These are phyloP conservation scores for Calonectria pseudoreteaudii DNA, from an alignment of 2,329 filamentous ascomycete species.

Conservation along the genomic window DNA sequence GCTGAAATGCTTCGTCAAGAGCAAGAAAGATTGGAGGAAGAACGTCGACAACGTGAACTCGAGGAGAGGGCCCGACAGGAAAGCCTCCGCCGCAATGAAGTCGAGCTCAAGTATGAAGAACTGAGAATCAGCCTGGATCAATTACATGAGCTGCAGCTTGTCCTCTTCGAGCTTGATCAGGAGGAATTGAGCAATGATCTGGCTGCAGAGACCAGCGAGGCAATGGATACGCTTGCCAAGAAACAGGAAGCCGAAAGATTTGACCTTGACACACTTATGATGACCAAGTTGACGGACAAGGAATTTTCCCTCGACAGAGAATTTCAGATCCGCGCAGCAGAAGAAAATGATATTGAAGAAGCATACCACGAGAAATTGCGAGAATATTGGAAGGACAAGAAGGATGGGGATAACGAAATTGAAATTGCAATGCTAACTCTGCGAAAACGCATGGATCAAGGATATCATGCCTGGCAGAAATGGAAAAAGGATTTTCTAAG, in stretches of 20 bases:
- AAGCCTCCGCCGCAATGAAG: constrained; percentile 51
- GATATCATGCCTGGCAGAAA: constrained; percentile 54
- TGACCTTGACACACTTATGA: constrained; percentile 40
- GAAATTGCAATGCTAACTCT: constrained; percentile 50
- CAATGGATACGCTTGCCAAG: constrained; percentile 46
- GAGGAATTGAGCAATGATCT: constrained; percentile 48
- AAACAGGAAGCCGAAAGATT: constrained; percentile 50
- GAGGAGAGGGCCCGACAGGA: constrained; percentile 55
- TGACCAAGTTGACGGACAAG: constrained; percentile 46
- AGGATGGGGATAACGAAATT: constrained; percentile 46
- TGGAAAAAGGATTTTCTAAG: constrained; percentile 56
- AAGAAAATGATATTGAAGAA: constrained; percentile 58
- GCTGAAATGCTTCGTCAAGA: constrained; percentile 54
- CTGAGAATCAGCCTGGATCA: constrained; percentile 51
- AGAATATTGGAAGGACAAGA: constrained; percentile 52
- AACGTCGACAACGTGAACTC: constrained; percentile 51
- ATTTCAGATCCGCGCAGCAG: constrained; percentile 52
- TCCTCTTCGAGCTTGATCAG: constrained; percentile 52
- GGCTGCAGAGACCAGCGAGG: constrained; percentile 33
- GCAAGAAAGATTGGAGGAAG: constrained; percentile 50
- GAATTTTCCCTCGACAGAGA: constrained; percentile 54
- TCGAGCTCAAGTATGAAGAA: constrained; percentile 53
- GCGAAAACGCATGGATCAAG: constrained; percentile 55
- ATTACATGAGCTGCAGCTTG: constrained; percentile 57
- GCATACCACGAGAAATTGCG: constrained; percentile 55